These are phyloP conservation scores for Clitopilus passeckerianus DNA, from an alignment of 768 basidiomycete genomes.

Conservation along the genomic window DNA sequence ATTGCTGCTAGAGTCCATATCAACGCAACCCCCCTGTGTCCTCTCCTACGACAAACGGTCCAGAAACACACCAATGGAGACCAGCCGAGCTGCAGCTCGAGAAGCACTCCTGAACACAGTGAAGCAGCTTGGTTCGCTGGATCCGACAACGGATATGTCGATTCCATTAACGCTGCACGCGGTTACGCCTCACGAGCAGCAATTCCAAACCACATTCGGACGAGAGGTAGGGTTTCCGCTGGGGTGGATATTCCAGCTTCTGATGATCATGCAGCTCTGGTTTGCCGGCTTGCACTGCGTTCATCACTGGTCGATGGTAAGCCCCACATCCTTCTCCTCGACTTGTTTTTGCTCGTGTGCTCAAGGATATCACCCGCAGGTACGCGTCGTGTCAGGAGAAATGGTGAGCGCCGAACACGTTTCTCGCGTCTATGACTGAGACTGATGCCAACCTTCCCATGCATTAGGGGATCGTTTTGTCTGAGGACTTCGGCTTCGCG, in stretches of 20 bases:
- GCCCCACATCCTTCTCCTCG: conserved; percentile 11
- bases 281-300: conserved; percentile 83
- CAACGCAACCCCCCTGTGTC: conserved; percentile 38
- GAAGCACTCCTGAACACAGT: conserved; percentile 53
- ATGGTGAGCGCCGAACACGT: conserved; percentile 39
- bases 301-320: conserved; percentile 89
- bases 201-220: conserved; percentile 76
- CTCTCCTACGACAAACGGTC: conserved; percentile 73
- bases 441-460: background rate
- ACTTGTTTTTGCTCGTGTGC: background rate
- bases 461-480: conserved; percentile 55
- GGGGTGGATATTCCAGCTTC: background rate
- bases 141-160: conserved; percentile 44
- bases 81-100: conserved; percentile 52
- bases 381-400: conserved; percentile 82
- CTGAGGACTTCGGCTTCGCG: conserved; percentile 80
- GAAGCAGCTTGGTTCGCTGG: conserved; percentile 46
- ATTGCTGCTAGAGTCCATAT: conserved; percentile 54
- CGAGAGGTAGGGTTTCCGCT: conserved; percentile 52
- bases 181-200: conserved; percentile 73
- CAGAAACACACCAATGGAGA: conserved; percentile 85
- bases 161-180: conserved; percentile 71
- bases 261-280: conserved; percentile 58
- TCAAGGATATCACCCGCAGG: conserved; percentile 30
- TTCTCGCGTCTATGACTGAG: background rate